Base-by-base conservation (phyloP, 805 yeast genomes). In the Grigorovia transvaalensis region DNA sequence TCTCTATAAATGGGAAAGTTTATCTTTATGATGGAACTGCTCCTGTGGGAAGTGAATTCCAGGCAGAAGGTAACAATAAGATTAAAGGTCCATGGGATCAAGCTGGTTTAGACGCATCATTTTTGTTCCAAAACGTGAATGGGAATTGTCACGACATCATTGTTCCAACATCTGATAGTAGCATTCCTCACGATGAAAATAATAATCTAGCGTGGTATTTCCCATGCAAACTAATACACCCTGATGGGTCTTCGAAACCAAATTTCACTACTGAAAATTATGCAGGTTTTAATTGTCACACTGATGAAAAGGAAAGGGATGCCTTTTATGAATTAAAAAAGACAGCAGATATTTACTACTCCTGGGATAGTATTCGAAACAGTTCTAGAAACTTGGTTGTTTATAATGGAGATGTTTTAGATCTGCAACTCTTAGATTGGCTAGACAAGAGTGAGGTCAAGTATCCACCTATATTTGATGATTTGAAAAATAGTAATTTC, bases 251-350 rank as follows among this genome's bases (percentile, higher is more conserved):
- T 1, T 67, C 85, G 1, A 52, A 68, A 30, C 85, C 87, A 43
- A 85, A 86, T 64, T 76, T 76, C 56, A 78, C 89, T 1, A 12
- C 23, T 17, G 53, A 58, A 30, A 81, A 81, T 63, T 90, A 89
- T 65, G 70, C 74, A 47, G 97, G 97, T 9, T 89, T 87, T 80
- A 95, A 90, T 2, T 91, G 99, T 66, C 97, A 91, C 69, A 86
- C 97, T 1, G 77, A 86, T 4, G 59, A 75, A 9, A 56, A 62
- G 1, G 90, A 96, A 0, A 79, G 99, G 63, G 66, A 77, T 4
- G 75, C 84, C 1, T 91, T 78, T 64, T 87, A 85, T 65, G 58
- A 64, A 43, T 70, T 86, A 59, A 66, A 78, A 29, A 77, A 76
- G 40, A 70, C 75, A 30, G 96, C 95, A 8, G 90, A 86, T 57